A percentile compares a stretch with the other conserved stretches of the same genome.
phyloP scores from a whole-genome alignment of 2,329 filamentous ascomycete genomes.

The Sarocladium oryzae region DNA sequence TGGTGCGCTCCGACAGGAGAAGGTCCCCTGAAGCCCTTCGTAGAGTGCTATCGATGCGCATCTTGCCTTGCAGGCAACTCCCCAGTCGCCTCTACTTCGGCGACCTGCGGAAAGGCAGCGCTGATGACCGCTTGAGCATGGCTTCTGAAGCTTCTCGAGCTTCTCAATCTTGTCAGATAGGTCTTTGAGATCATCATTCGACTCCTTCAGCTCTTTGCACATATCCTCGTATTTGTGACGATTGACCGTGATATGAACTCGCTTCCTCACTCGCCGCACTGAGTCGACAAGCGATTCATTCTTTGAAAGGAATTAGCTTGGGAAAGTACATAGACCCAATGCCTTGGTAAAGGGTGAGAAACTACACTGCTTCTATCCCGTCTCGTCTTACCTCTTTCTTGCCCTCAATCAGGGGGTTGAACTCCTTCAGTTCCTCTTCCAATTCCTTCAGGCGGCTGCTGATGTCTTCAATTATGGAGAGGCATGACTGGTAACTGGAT shows the following conservation, averaged over 20 bases:
- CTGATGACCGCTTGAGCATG: neutral
- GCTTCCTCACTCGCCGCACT: neutral
- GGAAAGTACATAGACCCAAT: neutral
- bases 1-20: neutral
- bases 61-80: constrained; percentile 1
- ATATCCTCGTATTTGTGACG: constrained; percentile 1
- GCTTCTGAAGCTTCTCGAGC: neutral
- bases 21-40: neutral
- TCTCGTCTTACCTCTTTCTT: constrained; percentile 1
- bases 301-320: neutral
- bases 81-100: neutral
- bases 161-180: neutral
- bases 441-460: neutral
- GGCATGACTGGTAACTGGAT: neutral
- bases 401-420: neutral
- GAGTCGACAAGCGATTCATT: neutral
- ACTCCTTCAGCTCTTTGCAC: neutral
- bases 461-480: neutral
- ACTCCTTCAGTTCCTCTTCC: neutral
- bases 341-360: neutral
- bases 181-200: constrained; percentile 1
- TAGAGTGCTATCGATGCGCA: neutral
- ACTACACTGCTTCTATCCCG: neutral
- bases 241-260: neutral
- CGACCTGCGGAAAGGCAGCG: neutral